Percentiles rank a stretch among this genome's conserved stretches.
These are phyloP conservation scores for Xerocomellus dryophilus DNA, from an alignment of 768 basidiomycete species.

Conservation along the genomic window DNA sequence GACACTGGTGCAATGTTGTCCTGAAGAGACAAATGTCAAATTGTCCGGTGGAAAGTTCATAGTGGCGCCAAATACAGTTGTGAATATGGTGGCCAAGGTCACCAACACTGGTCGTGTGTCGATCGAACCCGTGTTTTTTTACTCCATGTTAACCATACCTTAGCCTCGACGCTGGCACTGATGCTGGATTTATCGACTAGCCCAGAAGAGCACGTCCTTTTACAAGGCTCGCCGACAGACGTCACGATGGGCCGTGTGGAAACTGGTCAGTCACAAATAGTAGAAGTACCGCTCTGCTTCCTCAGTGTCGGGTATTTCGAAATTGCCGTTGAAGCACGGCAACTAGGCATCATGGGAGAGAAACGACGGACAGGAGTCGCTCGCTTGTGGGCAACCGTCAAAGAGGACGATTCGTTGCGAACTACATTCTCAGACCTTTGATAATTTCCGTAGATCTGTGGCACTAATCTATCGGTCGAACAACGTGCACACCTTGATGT, in stretches of 20 bases:
- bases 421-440: neutral
- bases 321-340: slow-evolving; percentile 37
- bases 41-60: slow-evolving; percentile 40
- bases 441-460: neutral
- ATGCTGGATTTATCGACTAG: slow-evolving; percentile 52
- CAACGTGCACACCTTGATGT: neutral
- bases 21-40: slow-evolving; percentile 17
- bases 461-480: neutral
- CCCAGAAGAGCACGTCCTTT: slow-evolving; percentile 63
- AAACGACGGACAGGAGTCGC: slow-evolving; percentile 22
- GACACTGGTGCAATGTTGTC: slow-evolving; percentile 39
- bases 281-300: slow-evolving; percentile 67
- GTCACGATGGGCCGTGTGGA: slow-evolving; percentile 64
- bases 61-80: slow-evolving; percentile 58
- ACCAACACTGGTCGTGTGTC: slow-evolving; percentile 67
- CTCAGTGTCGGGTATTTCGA: slow-evolving; percentile 66
- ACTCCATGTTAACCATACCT: slow-evolving; percentile 8
- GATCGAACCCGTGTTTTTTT: neutral
- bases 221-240: slow-evolving; percentile 63
- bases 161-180: slow-evolving; percentile 54
- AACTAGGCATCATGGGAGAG: slow-evolving; percentile 19
- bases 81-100: slow-evolving; percentile 55
- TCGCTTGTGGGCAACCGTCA: slow-evolving; percentile 15
- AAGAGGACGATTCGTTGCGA: slow-evolving; percentile 6
- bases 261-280: slow-evolving; percentile 47